Evolutionary conservation across 139 green algal species (phyloP).

Genomic region (Eudorina sp.): DNA sequence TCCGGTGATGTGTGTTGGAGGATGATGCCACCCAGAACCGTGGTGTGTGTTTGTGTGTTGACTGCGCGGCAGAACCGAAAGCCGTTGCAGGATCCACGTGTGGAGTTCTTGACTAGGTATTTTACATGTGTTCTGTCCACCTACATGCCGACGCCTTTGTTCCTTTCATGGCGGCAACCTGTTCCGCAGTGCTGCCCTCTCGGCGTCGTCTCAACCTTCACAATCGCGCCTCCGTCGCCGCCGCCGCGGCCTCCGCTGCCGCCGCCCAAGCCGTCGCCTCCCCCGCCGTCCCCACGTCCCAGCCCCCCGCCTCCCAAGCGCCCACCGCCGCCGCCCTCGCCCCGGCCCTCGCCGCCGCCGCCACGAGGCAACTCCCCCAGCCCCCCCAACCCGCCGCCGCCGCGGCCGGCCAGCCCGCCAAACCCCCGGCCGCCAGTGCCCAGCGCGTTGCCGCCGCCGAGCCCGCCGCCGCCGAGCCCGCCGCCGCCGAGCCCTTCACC

Average conservation of each 20-base stretch:
- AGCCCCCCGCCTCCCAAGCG: neutral
- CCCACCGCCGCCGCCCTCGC: neutral
- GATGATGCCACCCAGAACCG: too few relatives aligned
- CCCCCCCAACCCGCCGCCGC: too few relatives aligned
- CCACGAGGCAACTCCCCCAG: neutral
- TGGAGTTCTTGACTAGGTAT: too few relatives aligned
- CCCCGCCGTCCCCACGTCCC: neutral
- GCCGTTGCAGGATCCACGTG: too few relatives aligned
- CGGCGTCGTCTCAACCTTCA: neutral
- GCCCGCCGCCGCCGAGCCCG: neutral
- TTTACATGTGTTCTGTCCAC: too few relatives aligned
- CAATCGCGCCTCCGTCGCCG: neutral
- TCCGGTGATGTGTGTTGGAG: too few relatives aligned
- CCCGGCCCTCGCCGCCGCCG: neutral
- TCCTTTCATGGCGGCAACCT: too few relatives aligned
- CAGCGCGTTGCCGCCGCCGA: neutral
- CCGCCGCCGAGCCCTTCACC: neutral
- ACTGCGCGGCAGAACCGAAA: too few relatives aligned
- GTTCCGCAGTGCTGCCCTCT: conserved; percentile 39
- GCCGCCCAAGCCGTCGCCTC: neutral
- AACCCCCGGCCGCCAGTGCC: neutral
- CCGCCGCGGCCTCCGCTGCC: neutral
- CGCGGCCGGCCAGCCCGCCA: neutral
- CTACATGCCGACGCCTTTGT: too few relatives aligned
- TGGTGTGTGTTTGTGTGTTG: too few relatives aligned